Base-by-base conservation (phyloP, 2,329 filamentous ascomycete species). In the Xylariales sp. region DNA sequence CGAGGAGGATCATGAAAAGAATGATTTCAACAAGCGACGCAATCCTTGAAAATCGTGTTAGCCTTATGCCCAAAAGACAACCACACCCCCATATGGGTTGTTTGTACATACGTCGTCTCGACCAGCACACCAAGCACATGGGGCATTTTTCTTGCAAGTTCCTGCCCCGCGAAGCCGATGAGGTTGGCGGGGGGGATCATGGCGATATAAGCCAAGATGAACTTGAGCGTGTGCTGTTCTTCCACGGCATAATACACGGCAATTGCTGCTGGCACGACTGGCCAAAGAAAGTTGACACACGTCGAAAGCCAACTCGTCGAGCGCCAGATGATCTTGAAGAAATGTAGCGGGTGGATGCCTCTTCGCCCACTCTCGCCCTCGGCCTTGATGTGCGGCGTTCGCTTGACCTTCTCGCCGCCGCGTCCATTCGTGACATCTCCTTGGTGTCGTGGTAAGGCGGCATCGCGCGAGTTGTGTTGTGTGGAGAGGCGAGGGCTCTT, bases 11-110 rank as follows among this genome's bases (percentile, higher is more conserved):
- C 69, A 91, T 84, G 63, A 94, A 93, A 21, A 94, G 67, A 34
- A 94, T 77, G 43, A 94, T 83, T 58, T 95, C 88, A 39, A 93
- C 86, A 8, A 89, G 65, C 1, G 85, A 86, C 3, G 84, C 86
- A 38, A 89, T 59, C 0, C 69, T 71, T 32, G 5, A 14, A n/a
- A 38, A 20, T 15, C n/a, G n/a, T n/a, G n/a, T n/a, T n/a, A n/a
- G n/a, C n/a, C n/a, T n/a, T n/a, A n/a, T n/a, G n/a, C n/a, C n/a
- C n/a, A n/a, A n/a, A n/a, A n/a, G n/a, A n/a, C n/a, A n/a, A n/a
- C n/a, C n/a, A n/a, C n/a, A n/a, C n/a, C n/a, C n/a, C n/a, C n/a
- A n/a, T n/a, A n/a, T n/a, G n/a, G n/a, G n/a, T n/a, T n/a, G n/a
- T n/a, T n/a, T n/a, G 62, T 62, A 57, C 66, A 46, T 56, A 72